A percentile compares a stretch with the other conserved stretches of the same genome.
Evolutionary conservation across 2,329 filamentous ascomycete genomes (phyloP).

Genomic region (Neophaeococcomyces mojaviensis): DNA sequence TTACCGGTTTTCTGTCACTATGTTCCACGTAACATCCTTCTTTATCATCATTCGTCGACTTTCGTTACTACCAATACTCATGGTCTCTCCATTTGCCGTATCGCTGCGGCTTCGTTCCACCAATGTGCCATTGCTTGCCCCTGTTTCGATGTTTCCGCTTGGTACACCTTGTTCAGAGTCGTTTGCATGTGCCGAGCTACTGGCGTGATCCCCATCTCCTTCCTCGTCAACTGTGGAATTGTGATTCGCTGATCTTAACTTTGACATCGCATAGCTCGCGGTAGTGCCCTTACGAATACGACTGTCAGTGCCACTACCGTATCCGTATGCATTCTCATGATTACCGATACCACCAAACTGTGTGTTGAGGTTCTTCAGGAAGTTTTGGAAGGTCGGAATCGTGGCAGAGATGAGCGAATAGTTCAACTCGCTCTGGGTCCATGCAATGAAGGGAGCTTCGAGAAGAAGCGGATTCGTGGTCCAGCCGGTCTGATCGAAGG

Average conservation of each 20-base stretch:
- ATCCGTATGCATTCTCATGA: slow-evolving; percentile 5
- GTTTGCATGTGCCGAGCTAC: background rate
- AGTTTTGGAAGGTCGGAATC: slow-evolving; percentile 30
- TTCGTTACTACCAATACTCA: slow-evolving; percentile 13
- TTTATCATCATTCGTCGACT: slow-evolving; percentile 28
- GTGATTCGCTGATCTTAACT: background rate
- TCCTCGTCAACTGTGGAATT: slow-evolving; percentile 2
- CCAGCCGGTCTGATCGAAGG: slow-evolving; percentile 25
- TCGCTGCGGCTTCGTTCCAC: background rate
- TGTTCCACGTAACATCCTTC: slow-evolving; percentile 26
- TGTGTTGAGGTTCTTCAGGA: slow-evolving; percentile 25
- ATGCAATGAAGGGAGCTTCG: slow-evolving; percentile 28
- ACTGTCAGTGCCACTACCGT: slow-evolving; percentile 6
- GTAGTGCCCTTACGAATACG: background rate
- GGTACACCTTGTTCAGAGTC: background rate
- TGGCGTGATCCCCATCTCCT: background rate
- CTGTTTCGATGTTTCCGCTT: background rate
- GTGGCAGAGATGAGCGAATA: slow-evolving; percentile 32
- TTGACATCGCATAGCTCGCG: slow-evolving; percentile 5
- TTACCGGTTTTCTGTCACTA: background rate
- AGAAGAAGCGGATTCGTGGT: slow-evolving; percentile 30
- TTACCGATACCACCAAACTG: slow-evolving; percentile 9
- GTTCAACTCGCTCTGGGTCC: slow-evolving; percentile 31
- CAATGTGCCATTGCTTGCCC: background rate
- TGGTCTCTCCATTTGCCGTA: background rate